Evolutionary conservation across 1,284 basidiomycete species (phyloP).

Genomic region (Austroboletus rostrupii): DNA sequence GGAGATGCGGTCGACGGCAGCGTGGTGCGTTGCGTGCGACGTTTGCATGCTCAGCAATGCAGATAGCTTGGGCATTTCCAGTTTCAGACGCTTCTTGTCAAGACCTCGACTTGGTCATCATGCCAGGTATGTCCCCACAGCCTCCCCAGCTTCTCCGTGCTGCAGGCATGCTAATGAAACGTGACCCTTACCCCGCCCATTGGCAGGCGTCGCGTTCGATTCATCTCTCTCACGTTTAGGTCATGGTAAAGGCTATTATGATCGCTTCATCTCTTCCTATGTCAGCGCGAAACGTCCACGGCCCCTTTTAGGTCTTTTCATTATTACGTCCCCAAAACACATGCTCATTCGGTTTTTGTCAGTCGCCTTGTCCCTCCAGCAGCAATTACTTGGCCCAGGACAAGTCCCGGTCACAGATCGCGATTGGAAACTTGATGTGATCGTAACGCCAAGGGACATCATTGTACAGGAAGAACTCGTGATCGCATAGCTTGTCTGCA

Average conservation of each 20-base stretch:
- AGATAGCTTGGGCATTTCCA: slow-evolving; percentile 22
- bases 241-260: slow-evolving; percentile 80
- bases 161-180: slow-evolving; percentile 6
- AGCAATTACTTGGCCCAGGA: slow-evolving; percentile 57
- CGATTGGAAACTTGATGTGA: slow-evolving; percentile 67
- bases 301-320: slow-evolving; percentile 51
- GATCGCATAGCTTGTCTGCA: slow-evolving; percentile 14
- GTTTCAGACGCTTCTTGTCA: slow-evolving; percentile 42
- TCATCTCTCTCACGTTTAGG: slow-evolving; percentile 64
- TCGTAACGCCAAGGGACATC: slow-evolving; percentile 53
- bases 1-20: slow-evolving; percentile 40
- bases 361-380: slow-evolving; percentile 65
- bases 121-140: slow-evolving; percentile 51
- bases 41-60: not conserved
- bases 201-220: slow-evolving; percentile 73
- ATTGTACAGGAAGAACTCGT: slow-evolving; percentile 17
- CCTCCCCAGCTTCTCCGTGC: slow-evolving; percentile 11
- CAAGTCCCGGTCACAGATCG: slow-evolving; percentile 53
- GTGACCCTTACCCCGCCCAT: slow-evolving; percentile 7
- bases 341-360: slow-evolving; percentile 11
- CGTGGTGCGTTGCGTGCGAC: slow-evolving; percentile 42
- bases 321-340: slow-evolving; percentile 8
- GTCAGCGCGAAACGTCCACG: slow-evolving; percentile 35
- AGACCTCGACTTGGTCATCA: slow-evolving; percentile 59
- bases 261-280: slow-evolving; percentile 63